Evolutionary conservation across 495 filamentous ascomycete genomes (phyloP).

Genomic region (Recurvomyces mirabilis): DNA sequence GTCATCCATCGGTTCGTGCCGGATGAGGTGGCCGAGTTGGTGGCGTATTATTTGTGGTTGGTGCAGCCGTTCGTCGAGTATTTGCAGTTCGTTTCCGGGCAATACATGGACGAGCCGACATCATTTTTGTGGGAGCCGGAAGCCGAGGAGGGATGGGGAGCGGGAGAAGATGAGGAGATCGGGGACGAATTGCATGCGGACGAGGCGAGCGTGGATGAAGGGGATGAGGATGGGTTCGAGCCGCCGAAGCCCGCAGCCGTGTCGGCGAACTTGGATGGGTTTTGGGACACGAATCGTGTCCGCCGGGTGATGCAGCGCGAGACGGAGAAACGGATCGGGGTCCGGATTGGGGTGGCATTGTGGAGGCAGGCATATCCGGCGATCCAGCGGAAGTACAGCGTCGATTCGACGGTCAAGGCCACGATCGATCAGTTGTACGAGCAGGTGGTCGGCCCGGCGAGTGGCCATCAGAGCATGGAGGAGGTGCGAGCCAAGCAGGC

Average conservation of each 20-base stretch:
- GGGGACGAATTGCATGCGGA: not conserved
- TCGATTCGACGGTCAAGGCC: not conserved
- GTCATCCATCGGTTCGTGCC: constrained; percentile 9
- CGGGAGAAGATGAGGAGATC: not conserved
- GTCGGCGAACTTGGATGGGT: constrained; percentile 3
- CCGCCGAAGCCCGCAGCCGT: not conserved
- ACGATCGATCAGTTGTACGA: constrained; percentile 1
- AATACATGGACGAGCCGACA: not conserved
- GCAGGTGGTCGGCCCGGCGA: not conserved
- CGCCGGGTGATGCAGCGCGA: constrained; percentile 3
- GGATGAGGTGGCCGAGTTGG: constrained; percentile 2
- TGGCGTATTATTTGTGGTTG: constrained; percentile 11
- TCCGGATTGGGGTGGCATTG: not conserved
- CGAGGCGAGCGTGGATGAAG: not conserved
- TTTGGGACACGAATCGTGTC: constrained; percentile 1
- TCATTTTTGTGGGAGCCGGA: constrained; percentile 2
- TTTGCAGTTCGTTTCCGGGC: not conserved
- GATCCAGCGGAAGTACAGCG: constrained; percentile 3
- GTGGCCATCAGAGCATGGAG: not conserved
- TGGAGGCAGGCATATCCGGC: constrained; percentile 3
- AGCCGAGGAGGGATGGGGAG: not conserved
- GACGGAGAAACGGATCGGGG: not conserved
- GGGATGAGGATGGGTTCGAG: not conserved
- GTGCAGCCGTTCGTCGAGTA: not conserved
- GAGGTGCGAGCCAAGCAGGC: constrained; percentile 1